These are phyloP conservation scores for Schizophyllum amplum DNA, from an alignment of 1,284 basidiomycete species.

Conservation along the genomic window DNA sequence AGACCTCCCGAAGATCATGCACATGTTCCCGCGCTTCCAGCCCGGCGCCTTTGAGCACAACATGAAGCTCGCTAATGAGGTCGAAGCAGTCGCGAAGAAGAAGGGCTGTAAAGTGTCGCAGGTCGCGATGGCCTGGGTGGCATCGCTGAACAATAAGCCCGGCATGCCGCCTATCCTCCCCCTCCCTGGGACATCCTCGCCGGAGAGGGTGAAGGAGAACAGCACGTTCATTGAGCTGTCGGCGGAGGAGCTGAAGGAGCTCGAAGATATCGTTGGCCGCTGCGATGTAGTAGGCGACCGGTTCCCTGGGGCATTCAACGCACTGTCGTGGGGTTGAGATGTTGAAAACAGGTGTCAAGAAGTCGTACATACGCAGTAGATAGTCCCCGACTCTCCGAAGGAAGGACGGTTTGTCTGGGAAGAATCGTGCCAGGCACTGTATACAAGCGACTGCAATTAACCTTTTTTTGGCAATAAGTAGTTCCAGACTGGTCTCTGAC, in stretches of 20 bases:
- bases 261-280: not conserved
- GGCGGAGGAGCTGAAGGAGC: not conserved
- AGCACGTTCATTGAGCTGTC: not conserved
- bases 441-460: no score
- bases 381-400: no score
- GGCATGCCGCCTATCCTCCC: conserved; percentile 42
- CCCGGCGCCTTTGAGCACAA: conserved; percentile 43
- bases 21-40: conserved; percentile 17
- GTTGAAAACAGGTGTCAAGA: no score
- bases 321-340: not conserved
- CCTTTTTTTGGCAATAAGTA: no score
- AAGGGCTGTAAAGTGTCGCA: conserved; percentile 48
- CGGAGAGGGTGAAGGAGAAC: conserved; percentile 10
- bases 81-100: conserved; percentile 36
- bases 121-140: conserved; percentile 56
- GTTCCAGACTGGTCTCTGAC: no score
- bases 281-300: not conserved
- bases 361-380: no score
- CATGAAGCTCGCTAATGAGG: conserved; percentile 42
- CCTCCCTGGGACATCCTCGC: conserved; percentile 39
- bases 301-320: not conserved
- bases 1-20: conserved; percentile 26
- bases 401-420: no score
- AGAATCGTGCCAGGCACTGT: no score
- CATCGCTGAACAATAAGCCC: conserved; percentile 38